A percentile compares a stretch with the other conserved stretches of the same genome.
These are phyloP conservation scores for Fusarium acutatum DNA, from an alignment of 2,329 filamentous ascomycete species.

Conservation along the genomic window DNA sequence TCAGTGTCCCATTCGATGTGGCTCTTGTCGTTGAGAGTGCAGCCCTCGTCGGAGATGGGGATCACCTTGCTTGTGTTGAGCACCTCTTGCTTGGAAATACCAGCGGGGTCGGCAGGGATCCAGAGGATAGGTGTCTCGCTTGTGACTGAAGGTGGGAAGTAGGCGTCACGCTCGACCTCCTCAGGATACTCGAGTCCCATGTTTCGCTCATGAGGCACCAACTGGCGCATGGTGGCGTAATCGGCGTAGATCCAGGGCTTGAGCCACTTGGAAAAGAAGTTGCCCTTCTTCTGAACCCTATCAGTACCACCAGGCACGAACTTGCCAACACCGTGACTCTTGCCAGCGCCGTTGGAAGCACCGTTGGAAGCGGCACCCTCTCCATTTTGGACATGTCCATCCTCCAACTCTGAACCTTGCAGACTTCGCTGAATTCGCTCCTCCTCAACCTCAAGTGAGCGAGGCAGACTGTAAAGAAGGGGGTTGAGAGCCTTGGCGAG, in stretches of 20 bases:
- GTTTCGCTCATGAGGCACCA: slow-evolving; percentile 69
- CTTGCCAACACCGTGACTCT: slow-evolving; percentile 33
- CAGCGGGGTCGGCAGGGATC: slow-evolving; percentile 76
- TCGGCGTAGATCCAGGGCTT: slow-evolving; percentile 80
- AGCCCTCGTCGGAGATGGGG: slow-evolving; percentile 76
- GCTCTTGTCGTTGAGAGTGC: slow-evolving; percentile 72
- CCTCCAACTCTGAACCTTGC: slow-evolving; percentile 41
- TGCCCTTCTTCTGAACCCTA: slow-evolving; percentile 55
- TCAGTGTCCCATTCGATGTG: slow-evolving; percentile 53
- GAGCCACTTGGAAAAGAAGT: slow-evolving; percentile 68
- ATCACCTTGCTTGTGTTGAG: slow-evolving; percentile 72
- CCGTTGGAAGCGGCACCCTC: slow-evolving; percentile 17
- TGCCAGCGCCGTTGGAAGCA: slow-evolving; percentile 20
- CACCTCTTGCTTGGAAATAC: slow-evolving; percentile 77
- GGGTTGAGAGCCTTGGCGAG: slow-evolving; percentile 75
- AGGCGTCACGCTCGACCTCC: slow-evolving; percentile 72
- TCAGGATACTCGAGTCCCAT: slow-evolving; percentile 64
- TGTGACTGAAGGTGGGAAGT: slow-evolving; percentile 75
- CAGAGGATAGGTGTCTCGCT: slow-evolving; percentile 72
- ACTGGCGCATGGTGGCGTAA: slow-evolving; percentile 74
- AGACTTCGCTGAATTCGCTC: slow-evolving; percentile 47
- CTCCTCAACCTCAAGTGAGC: slow-evolving; percentile 60
- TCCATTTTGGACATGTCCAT: slow-evolving; percentile 27
- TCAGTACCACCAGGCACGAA: slow-evolving; percentile 33
- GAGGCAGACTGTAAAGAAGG: slow-evolving; percentile 76